Evolutionary conservation across 2,329 filamentous ascomycete species (phyloP).

Genomic region (Trichoderma sp.): DNA sequence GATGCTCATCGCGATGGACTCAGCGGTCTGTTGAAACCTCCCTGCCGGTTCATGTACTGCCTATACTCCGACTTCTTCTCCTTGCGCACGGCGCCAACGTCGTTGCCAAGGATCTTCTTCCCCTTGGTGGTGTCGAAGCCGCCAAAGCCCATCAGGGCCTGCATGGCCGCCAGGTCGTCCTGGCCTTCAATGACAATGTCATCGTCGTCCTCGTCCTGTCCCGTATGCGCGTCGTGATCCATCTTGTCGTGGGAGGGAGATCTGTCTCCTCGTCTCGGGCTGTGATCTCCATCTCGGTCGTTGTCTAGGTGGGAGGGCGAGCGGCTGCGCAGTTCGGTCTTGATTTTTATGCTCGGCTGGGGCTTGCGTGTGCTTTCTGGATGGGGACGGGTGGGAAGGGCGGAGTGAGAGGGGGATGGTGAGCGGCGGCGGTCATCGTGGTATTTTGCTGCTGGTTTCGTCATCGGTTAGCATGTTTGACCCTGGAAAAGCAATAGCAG

Average conservation of each 20-base stretch:
- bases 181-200: slow-evolving; percentile 43
- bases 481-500: too few species aligned
- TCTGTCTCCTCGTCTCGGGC: slow-evolving; percentile 30
- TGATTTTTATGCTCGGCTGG: slow-evolving; percentile 38
- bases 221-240: slow-evolving; percentile 35
- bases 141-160: slow-evolving; percentile 86
- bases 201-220: slow-evolving; percentile 37
- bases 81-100: slow-evolving; percentile 79
- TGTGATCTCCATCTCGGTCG: neutral
- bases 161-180: slow-evolving; percentile 70
- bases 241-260: slow-evolving; percentile 20
- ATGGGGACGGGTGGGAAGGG: slow-evolving; percentile 43
- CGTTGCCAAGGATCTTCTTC: slow-evolving; percentile 85
- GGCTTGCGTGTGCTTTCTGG: slow-evolving; percentile 31
- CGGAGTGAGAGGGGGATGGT: slow-evolving; percentile 37
- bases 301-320: slow-evolving; percentile 24
- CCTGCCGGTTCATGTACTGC: slow-evolving; percentile 92
- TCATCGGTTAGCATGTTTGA: neutral
- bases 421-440: slow-evolving; percentile 38
- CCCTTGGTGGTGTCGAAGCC: slow-evolving; percentile 85
- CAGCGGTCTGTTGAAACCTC: slow-evolving; percentile 79
- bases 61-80: slow-evolving; percentile 94
- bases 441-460: slow-evolving; percentile 23
- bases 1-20: slow-evolving; percentile 53
- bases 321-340: slow-evolving; percentile 36